phyloP scores from a whole-genome alignment of 495 filamentous ascomycete species.

The Cudoniella acicularis region DNA sequence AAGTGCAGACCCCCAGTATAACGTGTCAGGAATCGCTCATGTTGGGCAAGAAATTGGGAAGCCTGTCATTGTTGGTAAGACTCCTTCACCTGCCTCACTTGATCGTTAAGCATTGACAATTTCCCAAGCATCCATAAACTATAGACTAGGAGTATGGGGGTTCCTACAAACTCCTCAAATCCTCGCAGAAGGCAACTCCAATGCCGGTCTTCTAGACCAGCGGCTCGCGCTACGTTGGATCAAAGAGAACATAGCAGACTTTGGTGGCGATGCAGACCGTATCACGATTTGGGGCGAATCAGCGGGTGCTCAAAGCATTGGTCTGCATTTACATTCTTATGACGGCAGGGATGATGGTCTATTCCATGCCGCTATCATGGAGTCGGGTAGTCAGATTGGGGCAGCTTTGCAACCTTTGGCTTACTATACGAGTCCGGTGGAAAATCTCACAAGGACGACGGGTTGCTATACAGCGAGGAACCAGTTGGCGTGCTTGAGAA shows the following conservation, averaged over 20 bases:
- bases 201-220: conserved; percentile 66
- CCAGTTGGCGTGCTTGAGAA: conserved; percentile 7
- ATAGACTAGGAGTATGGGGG: conserved; percentile 61
- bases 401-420: conserved; percentile 2
- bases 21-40: conserved; percentile 49
- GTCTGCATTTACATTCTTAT: conserved; percentile 43
- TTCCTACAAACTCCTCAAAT: conserved; percentile 32
- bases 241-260: conserved; percentile 60
- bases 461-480: conserved; percentile 1
- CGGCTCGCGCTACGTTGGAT: conserved; percentile 68
- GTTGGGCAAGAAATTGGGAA: conserved; percentile 59
- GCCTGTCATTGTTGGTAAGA: conserved; percentile 24
- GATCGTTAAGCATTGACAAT: background rate
- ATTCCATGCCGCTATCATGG: conserved; percentile 10
- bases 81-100: background rate
- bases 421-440: conserved; percentile 15
- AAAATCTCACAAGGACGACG: conserved; percentile 5
- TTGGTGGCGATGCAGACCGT: conserved; percentile 64
- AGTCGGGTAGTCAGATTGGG: conserved; percentile 11
- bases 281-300: conserved; percentile 15
- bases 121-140: conserved; percentile 29
- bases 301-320: conserved; percentile 56
- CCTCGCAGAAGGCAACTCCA: conserved; percentile 31
- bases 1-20: conserved; percentile 45
- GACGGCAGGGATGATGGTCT: conserved; percentile 18